A percentile compares a stretch with the other conserved stretches of the same genome.
phyloP scores from a whole-genome alignment of 108 stramenopile species.

The Parmales sp. region DNA sequence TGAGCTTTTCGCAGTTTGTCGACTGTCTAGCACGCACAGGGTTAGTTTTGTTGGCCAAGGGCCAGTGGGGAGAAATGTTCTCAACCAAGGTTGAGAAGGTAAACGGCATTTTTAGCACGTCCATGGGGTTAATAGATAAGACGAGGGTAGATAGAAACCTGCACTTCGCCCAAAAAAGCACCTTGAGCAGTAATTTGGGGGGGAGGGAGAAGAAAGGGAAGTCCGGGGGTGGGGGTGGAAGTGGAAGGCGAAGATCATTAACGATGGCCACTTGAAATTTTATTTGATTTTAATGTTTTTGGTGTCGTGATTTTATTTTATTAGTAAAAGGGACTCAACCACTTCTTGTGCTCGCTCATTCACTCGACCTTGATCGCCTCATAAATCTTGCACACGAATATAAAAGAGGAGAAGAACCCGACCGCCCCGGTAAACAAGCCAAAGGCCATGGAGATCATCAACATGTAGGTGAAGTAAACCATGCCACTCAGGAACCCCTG shows the following conservation, averaged over 20 bases:
- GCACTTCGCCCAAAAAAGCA: too few species aligned
- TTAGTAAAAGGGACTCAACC: too few species aligned
- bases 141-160: not conserved
- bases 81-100: not conserved
- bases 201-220: too few species aligned
- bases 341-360: too few species aligned
- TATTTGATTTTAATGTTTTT: too few species aligned
- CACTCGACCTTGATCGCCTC: constrained; percentile 47
- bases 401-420: constrained; percentile 67
- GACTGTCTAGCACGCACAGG: not conserved
- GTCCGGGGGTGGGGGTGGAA: too few species aligned
- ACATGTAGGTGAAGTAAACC: constrained; percentile 97
- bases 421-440: constrained; percentile 86
- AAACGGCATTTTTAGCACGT: not conserved
- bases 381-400: constrained; percentile 40
- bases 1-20: not conserved
- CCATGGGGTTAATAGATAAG: not conserved
- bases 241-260: too few species aligned
- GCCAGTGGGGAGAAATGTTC: not conserved
- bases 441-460: constrained; percentile 82
- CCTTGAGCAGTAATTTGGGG: too few species aligned
- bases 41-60: not conserved
- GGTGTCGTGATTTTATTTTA: too few species aligned
- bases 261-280: too few species aligned
- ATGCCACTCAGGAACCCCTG: constrained; percentile 69